phyloP scores from a whole-genome alignment of 1,139 yeast species.

The Yamadazyma spencermartinsiae region DNA sequence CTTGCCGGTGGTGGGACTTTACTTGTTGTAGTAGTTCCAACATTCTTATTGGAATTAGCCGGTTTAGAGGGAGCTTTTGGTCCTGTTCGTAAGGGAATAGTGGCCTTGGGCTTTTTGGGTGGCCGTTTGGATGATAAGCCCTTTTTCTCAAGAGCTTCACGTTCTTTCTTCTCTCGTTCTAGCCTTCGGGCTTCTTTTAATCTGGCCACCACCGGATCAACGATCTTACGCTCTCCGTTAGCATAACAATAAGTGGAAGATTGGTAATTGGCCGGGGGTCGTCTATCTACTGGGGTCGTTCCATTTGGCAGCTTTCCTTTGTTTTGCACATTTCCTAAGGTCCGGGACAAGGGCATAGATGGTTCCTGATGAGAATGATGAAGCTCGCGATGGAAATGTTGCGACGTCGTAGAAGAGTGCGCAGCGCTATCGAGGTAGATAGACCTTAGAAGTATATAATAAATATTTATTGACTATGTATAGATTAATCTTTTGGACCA shows the following conservation, averaged over 20 bases:
- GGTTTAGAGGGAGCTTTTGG: constrained; percentile 9
- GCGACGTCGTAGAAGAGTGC: too few species aligned
- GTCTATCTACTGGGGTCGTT: neutral
- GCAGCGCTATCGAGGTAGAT: too few species aligned
- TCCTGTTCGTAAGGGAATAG: constrained; percentile 15
- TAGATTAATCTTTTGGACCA: constrained; percentile 67
- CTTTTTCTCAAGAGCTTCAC: constrained; percentile 30
- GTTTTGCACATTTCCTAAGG: constrained; percentile 30
- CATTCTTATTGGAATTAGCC: constrained; percentile 8
- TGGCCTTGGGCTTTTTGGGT: constrained; percentile 13
- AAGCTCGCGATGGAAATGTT: too few species aligned
- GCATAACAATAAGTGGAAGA: constrained; percentile 13
- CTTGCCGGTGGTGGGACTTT: constrained; percentile 8
- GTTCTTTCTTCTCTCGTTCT: constrained; percentile 50
- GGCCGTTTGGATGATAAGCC: constrained; percentile 30
- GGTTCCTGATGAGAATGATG: neutral
- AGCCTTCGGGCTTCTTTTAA: constrained; percentile 64
- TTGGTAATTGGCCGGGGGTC: constrained; percentile 1
- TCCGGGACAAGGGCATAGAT: constrained; percentile 25
- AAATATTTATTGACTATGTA: constrained; percentile 3
- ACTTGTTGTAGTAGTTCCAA: constrained; percentile 7
- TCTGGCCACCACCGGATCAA: constrained; percentile 59
- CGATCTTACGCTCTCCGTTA: constrained; percentile 15
- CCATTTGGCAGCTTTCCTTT: constrained; percentile 25
- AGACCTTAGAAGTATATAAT: neutral